A percentile compares a stretch with the other conserved stretches of the same genome.
Conservation (phyloP, 805 yeast genomes). For the Saccharomyces kudriavzevii region DNA sequence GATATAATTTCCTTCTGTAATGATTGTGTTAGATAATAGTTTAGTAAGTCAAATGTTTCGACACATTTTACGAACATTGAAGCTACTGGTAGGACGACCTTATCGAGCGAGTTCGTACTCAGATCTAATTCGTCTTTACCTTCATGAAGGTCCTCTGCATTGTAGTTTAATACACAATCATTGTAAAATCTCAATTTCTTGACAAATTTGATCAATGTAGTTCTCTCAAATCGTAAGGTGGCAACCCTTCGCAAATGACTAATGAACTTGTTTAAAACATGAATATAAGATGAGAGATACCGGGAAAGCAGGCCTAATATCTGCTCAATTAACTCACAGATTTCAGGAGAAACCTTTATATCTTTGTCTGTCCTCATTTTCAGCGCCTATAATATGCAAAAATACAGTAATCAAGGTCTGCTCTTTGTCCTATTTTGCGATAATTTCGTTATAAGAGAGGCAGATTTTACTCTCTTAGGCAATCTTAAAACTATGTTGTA, state of each 20-base stretch:
- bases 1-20: constrained; percentile 29
- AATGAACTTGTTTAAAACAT: constrained; percentile 27
- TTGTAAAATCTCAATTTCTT: constrained; percentile 30
- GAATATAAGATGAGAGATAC: constrained; percentile 25
- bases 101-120: constrained; percentile 1
- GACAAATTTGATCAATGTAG: constrained; percentile 28
- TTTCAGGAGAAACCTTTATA: neutral
- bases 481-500: neutral
- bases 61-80: constrained; percentile 20
- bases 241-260: constrained; percentile 26
- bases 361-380: neutral
- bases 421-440: neutral
- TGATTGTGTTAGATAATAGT: constrained; percentile 27
- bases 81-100: constrained; percentile 15
- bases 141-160: constrained; percentile 3
- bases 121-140: neutral
- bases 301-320: constrained; percentile 11
- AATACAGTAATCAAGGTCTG: neutral
- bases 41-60: constrained; percentile 26
- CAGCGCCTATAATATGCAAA: neutral
- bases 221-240: constrained; percentile 27
- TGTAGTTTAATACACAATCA: constrained; percentile 16
- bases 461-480: neutral
- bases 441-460: neutral
- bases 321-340: neutral